These are phyloP conservation scores for Microdochium paspali DNA, from an alignment of 2,329 filamentous ascomycete genomes.

Conservation along the genomic window DNA sequence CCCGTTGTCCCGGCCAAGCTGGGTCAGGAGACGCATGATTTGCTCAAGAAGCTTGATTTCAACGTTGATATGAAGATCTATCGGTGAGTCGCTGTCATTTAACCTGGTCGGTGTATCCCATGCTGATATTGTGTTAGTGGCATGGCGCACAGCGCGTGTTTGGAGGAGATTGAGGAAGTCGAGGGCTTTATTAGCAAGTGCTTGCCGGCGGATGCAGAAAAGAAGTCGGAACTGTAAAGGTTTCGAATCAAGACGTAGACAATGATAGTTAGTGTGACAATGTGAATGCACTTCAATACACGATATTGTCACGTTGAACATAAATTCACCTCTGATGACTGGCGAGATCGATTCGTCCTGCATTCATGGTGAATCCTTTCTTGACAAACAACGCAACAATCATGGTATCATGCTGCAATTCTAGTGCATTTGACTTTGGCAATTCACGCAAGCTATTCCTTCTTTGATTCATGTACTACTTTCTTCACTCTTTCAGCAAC, in stretches of 20 bases:
- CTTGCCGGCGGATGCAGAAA: slow-evolving; percentile 32
- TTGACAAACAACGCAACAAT: too few relatives aligned
- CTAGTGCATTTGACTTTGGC: too few relatives aligned
- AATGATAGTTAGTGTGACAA: background rate
- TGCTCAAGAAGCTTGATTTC: slow-evolving; percentile 60
- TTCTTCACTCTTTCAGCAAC: slow-evolving; percentile 16
- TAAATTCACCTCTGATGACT: too few relatives aligned
- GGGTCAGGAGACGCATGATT: slow-evolving; percentile 57
- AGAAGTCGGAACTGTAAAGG: slow-evolving; percentile 25
- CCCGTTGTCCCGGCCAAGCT: slow-evolving; percentile 60
- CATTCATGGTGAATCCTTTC: too few relatives aligned
- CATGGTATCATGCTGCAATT: too few relatives aligned
- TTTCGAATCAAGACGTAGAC: background rate
- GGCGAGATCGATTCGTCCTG: too few relatives aligned
- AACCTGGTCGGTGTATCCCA: background rate
- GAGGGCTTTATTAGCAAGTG: slow-evolving; percentile 46
- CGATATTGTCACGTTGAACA: too few relatives aligned
- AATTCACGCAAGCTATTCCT: background rate
- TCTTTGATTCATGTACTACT: background rate
- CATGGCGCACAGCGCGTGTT: slow-evolving; percentile 67
- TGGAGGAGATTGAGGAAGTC: slow-evolving; percentile 73
- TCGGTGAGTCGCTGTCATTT: slow-evolving; percentile 39
- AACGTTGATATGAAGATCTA: slow-evolving; percentile 71
- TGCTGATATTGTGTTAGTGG: slow-evolving; percentile 31
- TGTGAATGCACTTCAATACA: background rate